Base-by-base conservation (phyloP, 441 rosid species). In the Eutrema salsugineum region DNA sequence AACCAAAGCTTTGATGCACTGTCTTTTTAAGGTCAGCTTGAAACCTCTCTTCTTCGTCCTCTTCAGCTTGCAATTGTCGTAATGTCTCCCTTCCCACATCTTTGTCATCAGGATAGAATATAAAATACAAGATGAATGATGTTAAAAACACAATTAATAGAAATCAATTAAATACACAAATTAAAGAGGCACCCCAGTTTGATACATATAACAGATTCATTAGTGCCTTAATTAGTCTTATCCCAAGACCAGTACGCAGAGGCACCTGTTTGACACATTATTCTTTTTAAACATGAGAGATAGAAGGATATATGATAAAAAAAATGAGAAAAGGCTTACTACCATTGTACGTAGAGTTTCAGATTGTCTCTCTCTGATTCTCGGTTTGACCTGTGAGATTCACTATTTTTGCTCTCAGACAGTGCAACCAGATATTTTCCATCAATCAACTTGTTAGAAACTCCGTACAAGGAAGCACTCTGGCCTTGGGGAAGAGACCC, bases 11-110 rank as follows among this genome's bases (percentile, higher is more conserved):
- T 84, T 94, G 98, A 58, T 84, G 88, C 51, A 90, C 88, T 49
- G 98, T 97, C 71, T 79, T 83, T 79, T 85, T 73, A 48, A 90
- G 88, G 82, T 94, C 98, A 76, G 97, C 94, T 80, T 94, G 99
- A 80, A 90, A 94, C 73, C 91, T 87, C 81, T 92, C 94, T 82
- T 94, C 99, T 39, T 89, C 93, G 35, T 90, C 96, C 79, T 92
- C 96, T 82, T 92, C 94, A 39, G 83, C 87, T 71, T 87, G 90
- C 3, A 22, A 22, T 22, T 22, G 24, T 22, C 24, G 1, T 22
- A 22, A 22, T 22, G 24, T 22, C 22, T 20, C 2, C 22, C 94
- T 87, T 78, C 78, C 85, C 48, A 57, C 55, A 57, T 88, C 91
- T 76, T 50, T 85, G 70, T 72, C 71, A 64, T 48, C 48, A 62